A percentile compares a stretch with the other conserved stretches of the same genome.
phyloP scores from a whole-genome alignment of 768 basidiomycete genomes.

The Mycena amicta region DNA sequence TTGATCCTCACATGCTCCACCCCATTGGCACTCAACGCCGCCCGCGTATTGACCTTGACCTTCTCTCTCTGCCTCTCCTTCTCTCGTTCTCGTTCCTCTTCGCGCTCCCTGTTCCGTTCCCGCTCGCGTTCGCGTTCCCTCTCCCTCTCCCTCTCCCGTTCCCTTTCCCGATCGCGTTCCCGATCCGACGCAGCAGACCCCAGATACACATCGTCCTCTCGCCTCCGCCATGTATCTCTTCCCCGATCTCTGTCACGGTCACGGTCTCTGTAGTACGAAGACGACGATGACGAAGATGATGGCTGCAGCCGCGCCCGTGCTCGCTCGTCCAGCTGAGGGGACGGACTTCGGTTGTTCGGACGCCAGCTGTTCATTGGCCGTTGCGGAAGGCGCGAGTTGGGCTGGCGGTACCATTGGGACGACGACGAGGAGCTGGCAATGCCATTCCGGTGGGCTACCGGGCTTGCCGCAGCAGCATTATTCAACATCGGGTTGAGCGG shows the following conservation, averaged over 20 bases:
- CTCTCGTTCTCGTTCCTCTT: slow-evolving; percentile 30
- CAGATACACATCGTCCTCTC: slow-evolving; percentile 5
- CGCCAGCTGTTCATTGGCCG: neutral
- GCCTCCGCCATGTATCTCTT: slow-evolving; percentile 9
- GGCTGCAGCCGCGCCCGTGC: neutral
- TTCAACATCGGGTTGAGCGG: slow-evolving; percentile 1
- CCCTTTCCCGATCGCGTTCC: slow-evolving; percentile 29
- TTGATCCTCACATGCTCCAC: slow-evolving; percentile 68
- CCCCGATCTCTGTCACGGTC: slow-evolving; percentile 4
- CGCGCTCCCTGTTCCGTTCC: slow-evolving; percentile 14
- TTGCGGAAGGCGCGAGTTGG: neutral
- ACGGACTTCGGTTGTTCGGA: neutral
- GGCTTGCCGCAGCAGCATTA: neutral
- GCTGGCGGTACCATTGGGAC: neutral
- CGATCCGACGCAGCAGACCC: slow-evolving; percentile 16
- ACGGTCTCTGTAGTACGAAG: neutral
- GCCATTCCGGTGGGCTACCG: neutral
- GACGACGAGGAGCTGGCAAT: neutral
- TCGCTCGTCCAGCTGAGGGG: neutral
- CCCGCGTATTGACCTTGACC: slow-evolving; percentile 39
- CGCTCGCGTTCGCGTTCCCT: slow-evolving; percentile 19
- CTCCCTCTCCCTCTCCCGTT: slow-evolving; percentile 28
- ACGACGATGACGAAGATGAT: neutral
- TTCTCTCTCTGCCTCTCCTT: slow-evolving; percentile 19
- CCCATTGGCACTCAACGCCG: slow-evolving; percentile 61